Percentiles rank a stretch among this genome's conserved stretches.
Conservation (phyloP, 257 asterid species). For the Osmanthus fragrans region DNA sequence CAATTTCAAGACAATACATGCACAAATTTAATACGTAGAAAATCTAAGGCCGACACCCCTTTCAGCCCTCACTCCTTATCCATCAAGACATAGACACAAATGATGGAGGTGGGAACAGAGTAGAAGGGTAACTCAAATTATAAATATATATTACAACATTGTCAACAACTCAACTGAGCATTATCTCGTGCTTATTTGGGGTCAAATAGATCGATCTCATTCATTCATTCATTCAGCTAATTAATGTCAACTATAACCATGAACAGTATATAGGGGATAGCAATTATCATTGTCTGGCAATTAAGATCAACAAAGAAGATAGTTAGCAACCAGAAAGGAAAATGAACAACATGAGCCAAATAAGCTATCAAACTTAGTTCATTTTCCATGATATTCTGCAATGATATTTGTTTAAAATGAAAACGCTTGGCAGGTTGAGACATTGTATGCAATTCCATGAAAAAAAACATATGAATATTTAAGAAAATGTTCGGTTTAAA, state of each 20-base stretch:
- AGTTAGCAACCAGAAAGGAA: neutral
- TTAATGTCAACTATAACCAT: neutral
- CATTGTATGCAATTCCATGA: neutral
- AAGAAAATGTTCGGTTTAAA: neutral
- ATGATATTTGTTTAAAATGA: neutral
- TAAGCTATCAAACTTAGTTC: no score
- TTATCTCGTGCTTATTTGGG: neutral
- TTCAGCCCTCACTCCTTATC: neutral
- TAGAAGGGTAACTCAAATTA: neutral
- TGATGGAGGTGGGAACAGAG: neutral
- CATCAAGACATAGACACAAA: neutral
- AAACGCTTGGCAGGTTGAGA: neutral
- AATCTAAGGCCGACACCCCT: neutral
- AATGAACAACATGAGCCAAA: no score
- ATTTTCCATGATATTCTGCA: neutral
- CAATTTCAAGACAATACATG: neutral
- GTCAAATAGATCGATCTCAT: neutral
- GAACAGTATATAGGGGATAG: neutral
- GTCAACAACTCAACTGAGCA: neutral
- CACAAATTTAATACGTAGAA: neutral
- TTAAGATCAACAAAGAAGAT: conserved; percentile 7
- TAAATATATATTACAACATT: neutral
- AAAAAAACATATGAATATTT: no score
- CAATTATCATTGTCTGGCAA: conserved; percentile 4
- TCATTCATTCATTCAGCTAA: neutral